These are phyloP conservation scores for Schwanniomyces polymorphus DNA, from an alignment of 805 yeast species.

Conservation along the genomic window DNA sequence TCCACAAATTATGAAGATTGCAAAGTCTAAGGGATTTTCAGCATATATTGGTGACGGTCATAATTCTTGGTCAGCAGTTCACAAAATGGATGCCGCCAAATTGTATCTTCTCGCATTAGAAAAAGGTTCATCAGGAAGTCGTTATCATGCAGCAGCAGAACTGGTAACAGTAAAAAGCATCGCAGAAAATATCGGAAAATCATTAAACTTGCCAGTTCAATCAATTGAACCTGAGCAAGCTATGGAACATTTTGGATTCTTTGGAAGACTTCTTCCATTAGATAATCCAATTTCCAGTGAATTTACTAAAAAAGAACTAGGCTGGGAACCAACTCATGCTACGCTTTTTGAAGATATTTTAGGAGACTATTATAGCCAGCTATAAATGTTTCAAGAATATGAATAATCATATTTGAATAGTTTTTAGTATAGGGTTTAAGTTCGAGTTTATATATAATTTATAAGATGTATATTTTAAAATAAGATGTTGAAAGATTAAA, in stretches of 20 bases:
- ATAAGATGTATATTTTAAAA: no score
- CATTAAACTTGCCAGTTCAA: slow-evolving; percentile 10
- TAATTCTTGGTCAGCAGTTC: slow-evolving; percentile 29
- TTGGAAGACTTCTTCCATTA: slow-evolving; percentile 9
- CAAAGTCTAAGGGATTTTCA: slow-evolving; percentile 30
- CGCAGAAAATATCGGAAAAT: slow-evolving; percentile 22
- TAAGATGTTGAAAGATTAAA: no score
- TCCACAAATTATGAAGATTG: slow-evolving; percentile 17
- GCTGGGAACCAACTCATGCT: slow-evolving; percentile 21
- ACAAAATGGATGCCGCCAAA: slow-evolving; percentile 29
- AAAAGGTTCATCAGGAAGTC: slow-evolving; percentile 6
- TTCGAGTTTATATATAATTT: no score
- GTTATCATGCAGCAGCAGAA: slow-evolving; percentile 14
- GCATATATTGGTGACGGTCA: slow-evolving; percentile 35
- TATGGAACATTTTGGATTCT: slow-evolving; percentile 2
- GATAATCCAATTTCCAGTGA: slow-evolving; percentile 10
- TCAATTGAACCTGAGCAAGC: slow-evolving; percentile 13
- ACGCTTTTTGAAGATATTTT: slow-evolving; percentile 20
- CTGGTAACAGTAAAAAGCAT: slow-evolving; percentile 18
- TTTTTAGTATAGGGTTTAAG: no score
- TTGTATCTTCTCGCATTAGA: slow-evolving; percentile 15
- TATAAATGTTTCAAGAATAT: no score
- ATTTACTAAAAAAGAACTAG: slow-evolving; percentile 16
- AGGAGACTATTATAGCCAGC: background rate
- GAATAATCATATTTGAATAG: no score